Evolutionary conservation across 768 basidiomycete genomes (phyloP), one percentile per base, ranked within the genome.

Genomic region (Tricholoma bakamatsutake): DNA sequence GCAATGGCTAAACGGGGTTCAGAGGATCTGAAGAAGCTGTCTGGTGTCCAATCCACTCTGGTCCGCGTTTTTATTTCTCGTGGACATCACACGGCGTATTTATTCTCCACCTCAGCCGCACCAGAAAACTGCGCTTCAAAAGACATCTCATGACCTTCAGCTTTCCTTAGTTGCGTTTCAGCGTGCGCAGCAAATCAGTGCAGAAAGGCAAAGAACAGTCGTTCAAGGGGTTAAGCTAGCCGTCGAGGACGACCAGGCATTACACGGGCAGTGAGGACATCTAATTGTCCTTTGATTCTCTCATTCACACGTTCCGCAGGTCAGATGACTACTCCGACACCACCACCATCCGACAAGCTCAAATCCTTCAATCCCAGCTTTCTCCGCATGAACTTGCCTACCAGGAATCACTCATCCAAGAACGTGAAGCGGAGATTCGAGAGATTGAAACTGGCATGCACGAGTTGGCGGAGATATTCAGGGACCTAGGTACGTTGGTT

Each of bases 391-490:
- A 98, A 70, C 80, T 98, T 21, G 92, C 92, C 12, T 95, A 95
- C 67, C 97, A 98, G 69, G 96, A 99, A 67, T 90, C 92, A 9
- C 74, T 98, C 35, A 93, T 97, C 52, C 86, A 88, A 51, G 97
- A 99, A 67, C 88, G 97, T 15, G 96, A 99, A 68, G 79, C 78
- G 0, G 97, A 98, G 65, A 98, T 98, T 53, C 83, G 90, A 50
- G 94, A 98, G 67, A 99, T 99, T 51, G 97, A 99, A 71, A 86
- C 84, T 6, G 96, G 97, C 6, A 98, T 99, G 54, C 93, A 96
- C 64, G 96, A 99, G 69, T 72, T 99, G 46, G 83, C 90, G 27
- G 93, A 98, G 71, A 98, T 99, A 66, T 98, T 99, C 79, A 83
- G 90, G 50, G 95, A 98, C 71, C 74, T 99, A 46, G 96, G 95